These are phyloP conservation scores for Yarrowia porcina DNA, from an alignment of 805 yeast species.

Conservation along the genomic window DNA sequence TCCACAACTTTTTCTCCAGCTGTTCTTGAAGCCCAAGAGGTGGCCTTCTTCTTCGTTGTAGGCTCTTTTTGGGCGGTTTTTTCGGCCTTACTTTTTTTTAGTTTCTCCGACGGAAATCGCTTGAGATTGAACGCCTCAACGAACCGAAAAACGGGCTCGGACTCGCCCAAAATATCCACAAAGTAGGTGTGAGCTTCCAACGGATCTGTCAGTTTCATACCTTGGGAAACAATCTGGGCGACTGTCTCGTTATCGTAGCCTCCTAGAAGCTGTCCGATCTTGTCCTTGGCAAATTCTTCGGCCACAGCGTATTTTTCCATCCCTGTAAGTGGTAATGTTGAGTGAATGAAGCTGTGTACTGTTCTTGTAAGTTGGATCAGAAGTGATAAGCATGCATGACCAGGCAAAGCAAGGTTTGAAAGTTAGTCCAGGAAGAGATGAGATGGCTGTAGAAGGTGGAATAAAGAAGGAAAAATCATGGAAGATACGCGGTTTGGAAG, in stretches of 20 bases:
- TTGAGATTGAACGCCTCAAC: constrained; percentile 7
- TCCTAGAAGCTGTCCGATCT: neutral
- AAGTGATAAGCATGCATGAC: constrained; percentile 17
- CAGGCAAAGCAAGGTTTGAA: constrained; percentile 20
- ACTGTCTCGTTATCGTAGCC: constrained; percentile 17
- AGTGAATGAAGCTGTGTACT: no score
- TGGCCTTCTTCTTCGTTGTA: neutral
- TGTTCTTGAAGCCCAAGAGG: neutral
- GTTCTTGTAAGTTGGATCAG: no score
- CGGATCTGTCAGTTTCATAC: constrained; percentile 11
- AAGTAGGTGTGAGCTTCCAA: neutral
- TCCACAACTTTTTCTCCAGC: neutral
- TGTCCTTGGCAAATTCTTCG: constrained; percentile 13
- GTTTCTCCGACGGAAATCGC: constrained; percentile 18
- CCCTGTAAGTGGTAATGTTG: no score
- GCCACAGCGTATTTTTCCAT: constrained; percentile 20
- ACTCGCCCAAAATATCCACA: neutral
- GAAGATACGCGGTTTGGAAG: no score
- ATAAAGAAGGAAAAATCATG: neutral
- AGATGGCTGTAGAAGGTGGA: neutral
- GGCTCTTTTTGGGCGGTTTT: constrained; percentile 38
- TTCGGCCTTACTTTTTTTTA: constrained; percentile 37
- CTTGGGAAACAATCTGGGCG: neutral
- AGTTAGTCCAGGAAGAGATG: no score
- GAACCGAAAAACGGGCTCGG: neutral